Conservation (phyloP, 257 asterid species). For the Solanum piurae region DNA sequence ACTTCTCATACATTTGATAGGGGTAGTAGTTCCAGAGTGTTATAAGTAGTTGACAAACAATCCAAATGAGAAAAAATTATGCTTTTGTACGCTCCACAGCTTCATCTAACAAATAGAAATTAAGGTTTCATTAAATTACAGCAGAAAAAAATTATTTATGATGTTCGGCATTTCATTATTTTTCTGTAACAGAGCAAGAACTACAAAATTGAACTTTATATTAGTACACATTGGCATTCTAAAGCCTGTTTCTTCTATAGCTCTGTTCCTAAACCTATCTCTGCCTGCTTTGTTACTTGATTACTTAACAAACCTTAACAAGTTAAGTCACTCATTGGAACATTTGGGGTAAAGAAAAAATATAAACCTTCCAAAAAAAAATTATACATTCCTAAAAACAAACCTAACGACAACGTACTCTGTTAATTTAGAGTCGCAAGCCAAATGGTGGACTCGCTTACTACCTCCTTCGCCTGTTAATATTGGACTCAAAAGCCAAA, state of each 20-base stretch:
- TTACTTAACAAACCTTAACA: neutral
- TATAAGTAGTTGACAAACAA: neutral
- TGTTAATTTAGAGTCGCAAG: neutral
- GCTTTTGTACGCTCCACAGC: neutral
- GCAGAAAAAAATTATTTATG: neutral
- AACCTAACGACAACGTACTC: neutral
- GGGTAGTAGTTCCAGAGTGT: too few relatives aligned
- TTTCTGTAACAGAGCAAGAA: neutral
- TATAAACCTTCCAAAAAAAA: neutral
- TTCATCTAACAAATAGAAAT: neutral
- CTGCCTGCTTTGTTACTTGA: neutral
- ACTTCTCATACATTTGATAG: neutral
- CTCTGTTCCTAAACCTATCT: neutral
- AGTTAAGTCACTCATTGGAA: neutral
- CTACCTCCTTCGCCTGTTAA: neutral
- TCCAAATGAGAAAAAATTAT: neutral
- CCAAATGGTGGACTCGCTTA: neutral
- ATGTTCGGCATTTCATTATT: neutral
- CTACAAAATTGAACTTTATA: neutral
- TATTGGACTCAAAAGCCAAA: constrained; percentile 57
- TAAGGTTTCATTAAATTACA: neutral
- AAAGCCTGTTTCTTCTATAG: neutral
- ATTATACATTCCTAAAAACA: neutral
- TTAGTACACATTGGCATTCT: neutral
- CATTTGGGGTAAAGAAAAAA: neutral